Base-by-base conservation (phyloP, 768 basidiomycete species). In the Sarcomyxa edulis region DNA sequence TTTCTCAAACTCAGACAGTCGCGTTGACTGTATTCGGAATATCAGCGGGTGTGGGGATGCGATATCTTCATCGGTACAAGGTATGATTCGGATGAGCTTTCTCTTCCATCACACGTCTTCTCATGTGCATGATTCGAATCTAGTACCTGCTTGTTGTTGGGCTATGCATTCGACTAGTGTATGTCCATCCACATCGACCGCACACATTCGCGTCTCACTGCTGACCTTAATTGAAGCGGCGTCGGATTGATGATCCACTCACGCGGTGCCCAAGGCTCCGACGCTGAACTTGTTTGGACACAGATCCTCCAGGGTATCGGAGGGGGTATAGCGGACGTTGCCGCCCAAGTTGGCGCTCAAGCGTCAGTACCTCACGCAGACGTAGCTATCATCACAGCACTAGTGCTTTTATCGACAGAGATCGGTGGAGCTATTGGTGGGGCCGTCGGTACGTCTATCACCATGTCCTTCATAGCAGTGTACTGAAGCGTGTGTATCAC, bases 231-330 rank as follows among this genome's bases (percentile, higher is more conserved):
- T 5, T n/a, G 32, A 46, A 72, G 70, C 16, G 85, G 82, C 7
- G 76, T 78, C 12, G 73, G 71, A 7, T 58, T 84, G 18, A 86
- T 85, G 84, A 73, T 87, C 44, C 73, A 74, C 48, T 79, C 83
- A 4, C 72, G 79, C 12, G 82, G 82, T 10, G 74, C 80, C 2
- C 61, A 74, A 24, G 74, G 66, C 1, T 72, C 66, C 22, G 65
- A 69, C 23, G 67, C 65, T 2, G 74, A 76, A 45, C 65, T 86
- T 20, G 77, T 86, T 4, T 66, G 73, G 59, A 76, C 72, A 15
- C 85, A 89, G 48, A 56, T 86, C 35, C 64, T 89, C 11, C 84
- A 86, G 59, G 85, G 84, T 32, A 60, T 80, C 7, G 85, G 85
- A 12, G 85, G 85, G 10, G 85, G 84, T 11, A 68, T 87, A 40